Evolutionary conservation across 768 basidiomycete species (phyloP).

Genomic region (Trametes gibbosa): DNA sequence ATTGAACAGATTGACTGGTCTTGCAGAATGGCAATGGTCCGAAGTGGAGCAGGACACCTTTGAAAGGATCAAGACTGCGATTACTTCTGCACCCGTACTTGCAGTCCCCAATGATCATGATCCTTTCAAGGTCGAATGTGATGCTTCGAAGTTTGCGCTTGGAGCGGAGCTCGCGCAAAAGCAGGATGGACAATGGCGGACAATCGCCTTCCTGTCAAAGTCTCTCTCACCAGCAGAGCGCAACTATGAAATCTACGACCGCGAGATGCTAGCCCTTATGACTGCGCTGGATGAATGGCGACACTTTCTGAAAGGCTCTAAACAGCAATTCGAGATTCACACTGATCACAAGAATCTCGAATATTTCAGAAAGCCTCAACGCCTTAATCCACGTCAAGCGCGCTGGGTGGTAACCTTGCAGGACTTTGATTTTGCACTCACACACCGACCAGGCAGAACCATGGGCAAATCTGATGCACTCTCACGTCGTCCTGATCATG

Average conservation of each 20-base stretch:
- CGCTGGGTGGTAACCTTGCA: slow-evolving; percentile 26
- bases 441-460: slow-evolving; percentile 1
- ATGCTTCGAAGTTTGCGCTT: slow-evolving; percentile 19
- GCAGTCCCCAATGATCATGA: neutral
- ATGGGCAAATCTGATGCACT: slow-evolving; percentile 8
- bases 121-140: slow-evolving; percentile 15
- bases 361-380: slow-evolving; percentile 26
- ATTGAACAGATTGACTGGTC: slow-evolving; percentile 13
- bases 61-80: neutral
- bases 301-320: slow-evolving; percentile 24
- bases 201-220: slow-evolving; percentile 16
- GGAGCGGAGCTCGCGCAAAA: slow-evolving; percentile 23
- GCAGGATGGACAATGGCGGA: slow-evolving; percentile 12
- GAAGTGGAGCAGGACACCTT: neutral
- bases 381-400: slow-evolving; percentile 32
- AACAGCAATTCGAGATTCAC: slow-evolving; percentile 18
- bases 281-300: slow-evolving; percentile 26
- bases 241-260: slow-evolving; percentile 32
- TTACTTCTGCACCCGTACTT: slow-evolving; percentile 1
- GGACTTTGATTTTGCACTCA: slow-evolving; percentile 19
- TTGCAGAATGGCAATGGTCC: neutral
- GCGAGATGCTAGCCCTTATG: slow-evolving; percentile 38
- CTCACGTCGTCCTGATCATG: too few relatives aligned
- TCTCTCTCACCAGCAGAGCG: neutral
- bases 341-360: slow-evolving; percentile 33